Base-by-base conservation (phyloP, 257 asterid genomes). In the Capsicum pubescens region DNA sequence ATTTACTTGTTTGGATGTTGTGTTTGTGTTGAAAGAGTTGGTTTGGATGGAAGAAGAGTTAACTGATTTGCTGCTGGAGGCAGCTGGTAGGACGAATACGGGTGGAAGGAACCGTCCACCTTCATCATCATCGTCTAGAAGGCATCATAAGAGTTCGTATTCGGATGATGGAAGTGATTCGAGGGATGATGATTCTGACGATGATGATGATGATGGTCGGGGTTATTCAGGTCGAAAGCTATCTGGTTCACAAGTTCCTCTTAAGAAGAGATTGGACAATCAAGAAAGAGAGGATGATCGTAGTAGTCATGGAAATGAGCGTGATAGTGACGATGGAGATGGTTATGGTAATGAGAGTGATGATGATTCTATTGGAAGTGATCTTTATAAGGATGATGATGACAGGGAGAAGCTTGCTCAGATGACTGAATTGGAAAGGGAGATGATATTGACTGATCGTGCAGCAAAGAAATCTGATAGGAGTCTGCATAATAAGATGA, bases 361-460 rank as follows among this genome's bases (percentile, higher is more conserved):
- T 84, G 97, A 92, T 60, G 98, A 94, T 87, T 94, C 98, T 63
- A 92, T 96, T 72, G 99, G 98, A 86, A 96, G 99, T 86, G 99
- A 96, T 87, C 93, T 96, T 71, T 96, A 93, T 90, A 94, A 93
- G 91, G 92, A 90, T 77, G 98, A 96, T 82, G 93, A 93, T 83
- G 99, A 96, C 85, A 84, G 99, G 69, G 92, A 90, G 85, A 91
- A 95, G 84, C 98, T 96, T 88, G 91, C 98, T 7, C 91, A 92
- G 86, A 95, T 96, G 86, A 88, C 98, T 2, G 99, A 96, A 90
- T 94, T 96, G 67, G 90, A 96, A 64, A 92, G 99, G 60, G 98
- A 96, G 74, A 90, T 94, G 97, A 96, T 94, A 67, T 89, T 96
- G 42, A 95, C 95, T 82, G 90, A 89, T 44, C 99, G 99, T 84